phyloP scores from a whole-genome alignment of 441 rosid genomes.

The Euphorbia corollata region DNA sequence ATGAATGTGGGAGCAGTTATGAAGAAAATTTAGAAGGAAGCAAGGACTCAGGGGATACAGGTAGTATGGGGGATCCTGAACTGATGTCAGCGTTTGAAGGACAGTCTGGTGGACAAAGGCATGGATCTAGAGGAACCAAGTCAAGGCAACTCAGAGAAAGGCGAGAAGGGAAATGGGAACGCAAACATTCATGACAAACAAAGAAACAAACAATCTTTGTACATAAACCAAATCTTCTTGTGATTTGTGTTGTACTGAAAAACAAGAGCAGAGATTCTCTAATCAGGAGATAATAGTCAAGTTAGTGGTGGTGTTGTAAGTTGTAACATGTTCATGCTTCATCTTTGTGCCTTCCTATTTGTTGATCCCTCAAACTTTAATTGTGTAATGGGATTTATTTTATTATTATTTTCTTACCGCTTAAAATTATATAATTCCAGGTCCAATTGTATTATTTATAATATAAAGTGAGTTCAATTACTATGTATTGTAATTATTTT shows the following conservation, averaged over 20 bases:
- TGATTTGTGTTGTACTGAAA: neutral
- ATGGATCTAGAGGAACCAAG: conserved; percentile 66
- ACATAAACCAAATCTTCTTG: neutral
- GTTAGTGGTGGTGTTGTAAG: no score
- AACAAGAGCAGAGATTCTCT: no score
- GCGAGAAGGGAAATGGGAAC: conserved; percentile 86
- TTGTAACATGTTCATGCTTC: no score
- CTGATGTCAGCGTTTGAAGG: conserved; percentile 53
- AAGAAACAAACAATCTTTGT: neutral
- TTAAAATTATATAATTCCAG: no score
- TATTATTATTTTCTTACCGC: no score
- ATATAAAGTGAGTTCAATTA: no score
- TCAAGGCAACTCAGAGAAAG: conserved; percentile 71
- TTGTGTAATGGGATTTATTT: no score
- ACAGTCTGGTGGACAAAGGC: conserved; percentile 51
- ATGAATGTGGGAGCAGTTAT: conserved; percentile 56
- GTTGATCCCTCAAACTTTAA: no score
- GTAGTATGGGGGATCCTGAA: conserved; percentile 70
- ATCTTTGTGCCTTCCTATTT: no score
- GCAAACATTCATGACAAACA: conserved; percentile 46
- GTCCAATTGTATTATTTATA: no score
- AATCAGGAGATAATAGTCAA: no score
- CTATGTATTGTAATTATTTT: no score
- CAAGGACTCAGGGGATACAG: conserved; percentile 70
- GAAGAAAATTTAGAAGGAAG: conserved; percentile 73